These are phyloP conservation scores for Ilyonectria robusta DNA, from an alignment of 2,329 filamentous ascomycete species.

Conservation along the genomic window DNA sequence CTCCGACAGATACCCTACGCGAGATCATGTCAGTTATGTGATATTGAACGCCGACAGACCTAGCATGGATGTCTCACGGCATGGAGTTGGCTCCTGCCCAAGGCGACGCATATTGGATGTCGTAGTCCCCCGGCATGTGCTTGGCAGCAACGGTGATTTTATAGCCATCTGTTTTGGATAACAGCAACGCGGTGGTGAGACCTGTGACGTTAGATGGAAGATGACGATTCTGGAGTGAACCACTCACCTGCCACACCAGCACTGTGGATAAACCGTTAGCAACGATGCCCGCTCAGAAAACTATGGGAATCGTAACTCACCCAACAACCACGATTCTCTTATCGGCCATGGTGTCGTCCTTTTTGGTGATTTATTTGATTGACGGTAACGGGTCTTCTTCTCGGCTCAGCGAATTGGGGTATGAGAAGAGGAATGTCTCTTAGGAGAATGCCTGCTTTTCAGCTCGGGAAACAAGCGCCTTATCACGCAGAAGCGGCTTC, in stretches of 20 bases:
- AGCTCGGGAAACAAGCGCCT: neutral
- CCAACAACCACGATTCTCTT: constrained; percentile 23
- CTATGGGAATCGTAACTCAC: constrained; percentile 8
- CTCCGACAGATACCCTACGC: constrained; percentile 7
- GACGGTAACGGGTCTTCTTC: neutral
- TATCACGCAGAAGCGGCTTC: constrained; percentile 22
- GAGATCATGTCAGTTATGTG: neutral
- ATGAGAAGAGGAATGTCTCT: neutral
- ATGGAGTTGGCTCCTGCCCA: constrained; percentile 21
- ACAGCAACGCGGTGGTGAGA: constrained; percentile 21
- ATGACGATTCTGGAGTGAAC: neutral
- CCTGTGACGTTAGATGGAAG: constrained; percentile 1
- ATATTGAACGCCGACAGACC: neutral
- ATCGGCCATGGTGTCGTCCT: constrained; percentile 10
- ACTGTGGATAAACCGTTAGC: constrained; percentile 3
- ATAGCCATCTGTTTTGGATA: constrained; percentile 22
- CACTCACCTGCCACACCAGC: constrained; percentile 26
- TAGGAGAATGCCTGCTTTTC: neutral
- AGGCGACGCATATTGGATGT: constrained; percentile 26
- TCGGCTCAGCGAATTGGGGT: neutral
- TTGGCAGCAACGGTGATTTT: constrained; percentile 23
- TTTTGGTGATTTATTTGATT: neutral
- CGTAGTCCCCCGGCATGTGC: constrained; percentile 29
- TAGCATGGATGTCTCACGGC: constrained; percentile 14
- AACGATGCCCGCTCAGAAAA: neutral